Evolutionary conservation across 441 rosid genomes (phyloP), one percentile per base, ranked within the genome.

Genomic region (Aquilaria agallochum): DNA sequence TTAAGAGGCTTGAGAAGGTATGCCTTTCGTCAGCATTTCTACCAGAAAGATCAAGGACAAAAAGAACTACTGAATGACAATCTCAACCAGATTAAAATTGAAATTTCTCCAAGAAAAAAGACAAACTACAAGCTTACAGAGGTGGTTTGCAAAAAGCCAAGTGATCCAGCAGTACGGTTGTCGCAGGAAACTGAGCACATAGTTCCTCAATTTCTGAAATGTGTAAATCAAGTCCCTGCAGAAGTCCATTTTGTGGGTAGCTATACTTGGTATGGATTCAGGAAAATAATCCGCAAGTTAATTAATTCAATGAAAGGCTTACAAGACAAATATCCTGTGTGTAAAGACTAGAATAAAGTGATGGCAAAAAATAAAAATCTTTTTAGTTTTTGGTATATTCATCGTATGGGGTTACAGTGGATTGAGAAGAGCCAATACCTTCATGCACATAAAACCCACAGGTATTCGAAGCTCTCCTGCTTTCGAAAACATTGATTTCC

Each of bases 361-460:
- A 9, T 32, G 14, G 10, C 27, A 44, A 11, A 59, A 31, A 11
- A 50, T 50, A 65, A 47, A 45, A 34, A 31, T 31, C 45, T 51
- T 36, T 53, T 42, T 20, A 31, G 20, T 58, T 55, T 42, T 46
- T 4, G 52, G 59, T 60, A 56, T 31, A 56, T 20, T 31, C 55
- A 30, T 31, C 14, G 34, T 45, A 20, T 8, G 48, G 53, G 55
- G 57, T 15, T 56, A 64, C 5, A n/a, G 55, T 40, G 10, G 45
- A 40, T 40, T 40, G 45, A 40, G 45, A 20, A 20, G 45, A 40
- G 45, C 45, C 5, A 13, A 69, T 72, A 90, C 97, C 94, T 90
- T 90, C 86, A 94, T 81, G 74, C 97, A 94, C 96, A 94, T 83
- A 82, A 94, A 83, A 68, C 96, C 93, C 73, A 88, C 98, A 33